These are phyloP conservation scores for Inonotus obliquus DNA, from an alignment of 1,284 basidiomycete genomes.

Conservation along the genomic window DNA sequence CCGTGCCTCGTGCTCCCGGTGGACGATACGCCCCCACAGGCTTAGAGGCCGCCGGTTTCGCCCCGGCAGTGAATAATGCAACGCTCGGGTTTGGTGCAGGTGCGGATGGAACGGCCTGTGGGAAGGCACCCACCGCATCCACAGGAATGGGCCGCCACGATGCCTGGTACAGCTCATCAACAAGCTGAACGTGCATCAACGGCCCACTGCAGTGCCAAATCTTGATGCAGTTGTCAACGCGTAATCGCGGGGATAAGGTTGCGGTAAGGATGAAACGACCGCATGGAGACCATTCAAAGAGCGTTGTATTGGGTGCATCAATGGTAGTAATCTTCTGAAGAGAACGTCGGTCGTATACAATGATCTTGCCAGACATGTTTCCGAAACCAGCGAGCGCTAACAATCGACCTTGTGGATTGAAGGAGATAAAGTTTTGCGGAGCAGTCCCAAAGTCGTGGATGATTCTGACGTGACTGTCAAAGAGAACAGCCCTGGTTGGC, in stretches of 20 bases:
- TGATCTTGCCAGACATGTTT: constrained; percentile 91
- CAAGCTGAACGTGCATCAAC: constrained; percentile 72
- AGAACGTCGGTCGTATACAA: constrained; percentile 87
- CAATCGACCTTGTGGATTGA: constrained; percentile 92
- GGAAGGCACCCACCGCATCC: constrained; percentile 69
- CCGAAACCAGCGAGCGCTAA: constrained; percentile 92
- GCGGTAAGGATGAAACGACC: constrained; percentile 92
- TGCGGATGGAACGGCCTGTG: constrained; percentile 64
- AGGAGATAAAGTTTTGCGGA: constrained; percentile 89
- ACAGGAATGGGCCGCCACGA: constrained; percentile 78
- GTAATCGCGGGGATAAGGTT: constrained; percentile 87
- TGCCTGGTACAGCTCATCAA: constrained; percentile 87
- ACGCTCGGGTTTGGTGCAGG: constrained; percentile 68
- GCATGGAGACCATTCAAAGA: constrained; percentile 95
- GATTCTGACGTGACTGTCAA: constrained; percentile 86
- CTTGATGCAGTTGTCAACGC: constrained; percentile 97
- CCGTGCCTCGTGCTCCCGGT: constrained; percentile 84
- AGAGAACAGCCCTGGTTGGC: constrained; percentile 91
- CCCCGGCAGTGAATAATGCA: constrained; percentile 33
- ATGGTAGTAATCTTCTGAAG: constrained; percentile 83
- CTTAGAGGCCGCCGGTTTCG: constrained; percentile 49
- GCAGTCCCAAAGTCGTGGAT: constrained; percentile 89
- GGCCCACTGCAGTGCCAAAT: constrained; percentile 92
- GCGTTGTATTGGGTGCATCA: constrained; percentile 89
- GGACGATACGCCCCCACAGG: constrained; percentile 85